phyloP scores from a whole-genome alignment of 2,329 filamentous ascomycete species.

The Mollisia scopiformis region DNA sequence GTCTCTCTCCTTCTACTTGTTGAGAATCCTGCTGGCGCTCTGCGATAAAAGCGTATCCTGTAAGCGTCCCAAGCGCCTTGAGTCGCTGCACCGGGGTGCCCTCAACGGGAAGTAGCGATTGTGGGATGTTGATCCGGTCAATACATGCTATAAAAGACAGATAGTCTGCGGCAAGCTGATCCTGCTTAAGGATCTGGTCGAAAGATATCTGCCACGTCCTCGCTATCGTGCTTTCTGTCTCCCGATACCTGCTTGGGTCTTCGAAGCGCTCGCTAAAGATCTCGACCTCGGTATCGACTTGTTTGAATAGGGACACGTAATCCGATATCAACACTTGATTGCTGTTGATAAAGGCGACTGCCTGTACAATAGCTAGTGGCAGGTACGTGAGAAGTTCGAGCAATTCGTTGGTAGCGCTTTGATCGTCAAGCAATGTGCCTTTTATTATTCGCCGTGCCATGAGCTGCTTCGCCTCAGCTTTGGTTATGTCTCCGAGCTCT shows the following conservation, averaged over 20 bases:
- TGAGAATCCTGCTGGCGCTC: slow-evolving; percentile 3
- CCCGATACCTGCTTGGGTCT: slow-evolving; percentile 38
- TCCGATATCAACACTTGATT: slow-evolving; percentile 29
- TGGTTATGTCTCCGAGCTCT: slow-evolving; percentile 37
- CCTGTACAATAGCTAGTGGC: slow-evolving; percentile 45
- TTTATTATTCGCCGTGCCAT: slow-evolving; percentile 10
- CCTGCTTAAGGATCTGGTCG: slow-evolving; percentile 37
- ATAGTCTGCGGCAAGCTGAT: slow-evolving; percentile 38
- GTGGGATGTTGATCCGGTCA: slow-evolving; percentile 43
- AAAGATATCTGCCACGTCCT: slow-evolving; percentile 42
- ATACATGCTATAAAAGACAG: slow-evolving; percentile 45
- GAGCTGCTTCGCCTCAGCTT: too few species aligned
- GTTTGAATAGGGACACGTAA: slow-evolving; percentile 41
- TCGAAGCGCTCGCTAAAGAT: slow-evolving; percentile 40
- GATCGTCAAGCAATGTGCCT: slow-evolving; percentile 8
- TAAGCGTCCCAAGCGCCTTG: slow-evolving; percentile 21
- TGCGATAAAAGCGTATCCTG: slow-evolving; percentile 25
- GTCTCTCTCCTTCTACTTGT: too few species aligned
- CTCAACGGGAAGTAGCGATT: slow-evolving; percentile 36
- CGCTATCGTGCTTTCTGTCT: slow-evolving; percentile 38
- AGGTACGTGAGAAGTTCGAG: slow-evolving; percentile 41
- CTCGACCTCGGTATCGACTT: slow-evolving; percentile 36
- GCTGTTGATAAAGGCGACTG: slow-evolving; percentile 38
- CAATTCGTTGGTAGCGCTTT: slow-evolving; percentile 24
- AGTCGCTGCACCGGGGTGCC: slow-evolving; percentile 5